Percentiles rank a stretch among this genome's conserved stretches.
These are phyloP conservation scores for Talaromyces sp. DNA, from an alignment of 2,329 filamentous ascomycete genomes.

Conservation along the genomic window DNA sequence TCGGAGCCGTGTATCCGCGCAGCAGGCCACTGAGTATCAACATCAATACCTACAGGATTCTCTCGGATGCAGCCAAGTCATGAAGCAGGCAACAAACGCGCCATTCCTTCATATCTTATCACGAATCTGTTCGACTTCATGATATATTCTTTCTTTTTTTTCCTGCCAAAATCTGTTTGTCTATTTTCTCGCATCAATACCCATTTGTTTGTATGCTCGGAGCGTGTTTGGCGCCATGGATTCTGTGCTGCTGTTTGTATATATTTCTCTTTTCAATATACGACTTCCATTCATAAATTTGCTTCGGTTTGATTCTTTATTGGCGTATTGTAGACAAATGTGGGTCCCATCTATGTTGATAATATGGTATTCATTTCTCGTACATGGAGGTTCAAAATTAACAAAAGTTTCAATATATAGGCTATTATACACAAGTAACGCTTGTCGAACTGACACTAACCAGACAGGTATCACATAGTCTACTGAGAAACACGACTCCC, in stretches of 20 bases:
- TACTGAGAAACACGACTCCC: background rate
- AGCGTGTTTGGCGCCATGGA: constrained; percentile 14
- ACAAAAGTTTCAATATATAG: background rate
- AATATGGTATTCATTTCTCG: background rate
- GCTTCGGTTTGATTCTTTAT: background rate
- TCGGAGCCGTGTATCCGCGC: constrained; percentile 40
- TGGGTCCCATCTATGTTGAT: background rate
- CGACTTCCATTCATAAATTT: too few species aligned
- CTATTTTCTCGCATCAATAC: constrained; percentile 15
- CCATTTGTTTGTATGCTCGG: constrained; percentile 16
- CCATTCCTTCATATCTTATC: background rate
- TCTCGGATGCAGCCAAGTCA: constrained; percentile 40
- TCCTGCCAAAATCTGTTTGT: background rate
- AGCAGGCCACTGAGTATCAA: constrained; percentile 42
- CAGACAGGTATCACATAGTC: background rate
- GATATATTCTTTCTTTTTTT: constrained; percentile 3
- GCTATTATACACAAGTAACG: background rate
- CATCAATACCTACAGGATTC: constrained; percentile 40
- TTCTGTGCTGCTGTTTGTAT: background rate
- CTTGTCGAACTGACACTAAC: background rate
- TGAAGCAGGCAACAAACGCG: constrained; percentile 1
- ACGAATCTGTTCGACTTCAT: constrained; percentile 1
- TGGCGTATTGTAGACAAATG: background rate
- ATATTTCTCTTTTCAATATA: background rate
- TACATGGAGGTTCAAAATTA: background rate